Percentiles rank a stretch among this genome's conserved stretches.
phyloP scores from a whole-genome alignment of 176 grass and related monocot species.

The Calamus simplicifolius region DNA sequence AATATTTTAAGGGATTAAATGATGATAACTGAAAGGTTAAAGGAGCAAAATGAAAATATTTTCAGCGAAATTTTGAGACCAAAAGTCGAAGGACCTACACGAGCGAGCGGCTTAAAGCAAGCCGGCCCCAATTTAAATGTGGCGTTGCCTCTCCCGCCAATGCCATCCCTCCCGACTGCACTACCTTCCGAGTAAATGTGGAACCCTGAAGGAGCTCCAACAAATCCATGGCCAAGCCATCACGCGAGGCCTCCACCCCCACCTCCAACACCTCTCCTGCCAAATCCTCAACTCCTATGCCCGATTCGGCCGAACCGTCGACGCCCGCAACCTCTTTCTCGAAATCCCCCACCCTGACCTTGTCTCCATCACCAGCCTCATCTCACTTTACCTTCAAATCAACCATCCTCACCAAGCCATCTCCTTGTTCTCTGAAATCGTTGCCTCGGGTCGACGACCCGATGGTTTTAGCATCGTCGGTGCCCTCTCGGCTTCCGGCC shows the following conservation, averaged over 20 bases:
- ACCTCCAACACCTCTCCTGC: constrained; percentile 40
- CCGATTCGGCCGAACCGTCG: not conserved
- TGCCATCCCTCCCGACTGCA: not conserved
- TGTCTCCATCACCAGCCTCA: constrained; percentile 47
- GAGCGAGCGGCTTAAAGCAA: no score
- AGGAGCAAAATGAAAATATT: no score
- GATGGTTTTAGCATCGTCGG: constrained; percentile 41
- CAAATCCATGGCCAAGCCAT: constrained; percentile 33
- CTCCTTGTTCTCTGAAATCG: constrained; percentile 10
- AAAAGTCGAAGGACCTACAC: no score
- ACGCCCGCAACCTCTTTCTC: constrained; percentile 25
- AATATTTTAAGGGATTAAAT: no score
- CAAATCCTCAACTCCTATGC: constrained; percentile 46
- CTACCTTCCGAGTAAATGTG: constrained; percentile 27
- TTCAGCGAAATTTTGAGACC: no score
- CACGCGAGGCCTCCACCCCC: constrained; percentile 27
- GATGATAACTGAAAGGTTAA: no score
- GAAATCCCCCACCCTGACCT: constrained; percentile 54
- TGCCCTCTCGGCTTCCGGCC: constrained; percentile 24
- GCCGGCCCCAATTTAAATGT: no score
- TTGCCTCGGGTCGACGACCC: not conserved
- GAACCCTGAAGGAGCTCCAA: constrained; percentile 32
- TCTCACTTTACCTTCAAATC: constrained; percentile 33
- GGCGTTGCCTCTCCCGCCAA: no score
- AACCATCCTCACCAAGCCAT: constrained; percentile 20